Percentiles rank a stretch among this genome's conserved stretches.
These are phyloP conservation scores for Shiraia sp. DNA, from an alignment of 2,329 filamentous ascomycete species.

Conservation along the genomic window DNA sequence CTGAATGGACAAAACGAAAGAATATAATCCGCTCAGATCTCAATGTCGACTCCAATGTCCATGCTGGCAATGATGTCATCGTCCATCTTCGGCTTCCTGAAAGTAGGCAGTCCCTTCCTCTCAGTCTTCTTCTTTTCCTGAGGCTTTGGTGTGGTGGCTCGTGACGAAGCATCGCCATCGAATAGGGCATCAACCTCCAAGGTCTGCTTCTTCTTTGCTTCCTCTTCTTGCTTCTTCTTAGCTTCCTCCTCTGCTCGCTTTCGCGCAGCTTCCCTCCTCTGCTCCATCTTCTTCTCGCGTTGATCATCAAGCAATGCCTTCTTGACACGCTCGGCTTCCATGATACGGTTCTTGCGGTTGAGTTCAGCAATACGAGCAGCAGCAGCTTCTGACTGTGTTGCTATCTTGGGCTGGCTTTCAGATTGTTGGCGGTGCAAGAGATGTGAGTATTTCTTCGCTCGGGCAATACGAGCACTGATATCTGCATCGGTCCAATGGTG, in stretches of 20 bases:
- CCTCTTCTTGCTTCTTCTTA: slow-evolving; percentile 49
- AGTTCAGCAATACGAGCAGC: slow-evolving; percentile 82
- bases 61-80: slow-evolving; percentile 90
- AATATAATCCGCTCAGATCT: slow-evolving; percentile 66
- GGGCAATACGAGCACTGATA: slow-evolving; percentile 76
- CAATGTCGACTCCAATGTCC: slow-evolving; percentile 90
- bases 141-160: slow-evolving; percentile 50
- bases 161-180: slow-evolving; percentile 48
- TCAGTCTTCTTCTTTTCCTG: slow-evolving; percentile 58
- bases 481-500: slow-evolving; percentile 83
- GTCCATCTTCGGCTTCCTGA: slow-evolving; percentile 77
- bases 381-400: slow-evolving; percentile 63
- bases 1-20: background rate
- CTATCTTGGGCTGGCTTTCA: slow-evolving; percentile 60
- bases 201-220: slow-evolving; percentile 30
- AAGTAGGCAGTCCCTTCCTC: slow-evolving; percentile 64
- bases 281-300: slow-evolving; percentile 41
- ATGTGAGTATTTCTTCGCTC: slow-evolving; percentile 57
- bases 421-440: slow-evolving; percentile 68
- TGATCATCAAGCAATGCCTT: slow-evolving; percentile 83
- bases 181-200: slow-evolving; percentile 53
- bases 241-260: slow-evolving; percentile 54
- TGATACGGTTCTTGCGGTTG: slow-evolving; percentile 81
- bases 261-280: slow-evolving; percentile 49
- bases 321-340: slow-evolving; percentile 87